Base-by-base conservation (phyloP, 345 rosid species). In the Pistacia integerrima region DNA sequence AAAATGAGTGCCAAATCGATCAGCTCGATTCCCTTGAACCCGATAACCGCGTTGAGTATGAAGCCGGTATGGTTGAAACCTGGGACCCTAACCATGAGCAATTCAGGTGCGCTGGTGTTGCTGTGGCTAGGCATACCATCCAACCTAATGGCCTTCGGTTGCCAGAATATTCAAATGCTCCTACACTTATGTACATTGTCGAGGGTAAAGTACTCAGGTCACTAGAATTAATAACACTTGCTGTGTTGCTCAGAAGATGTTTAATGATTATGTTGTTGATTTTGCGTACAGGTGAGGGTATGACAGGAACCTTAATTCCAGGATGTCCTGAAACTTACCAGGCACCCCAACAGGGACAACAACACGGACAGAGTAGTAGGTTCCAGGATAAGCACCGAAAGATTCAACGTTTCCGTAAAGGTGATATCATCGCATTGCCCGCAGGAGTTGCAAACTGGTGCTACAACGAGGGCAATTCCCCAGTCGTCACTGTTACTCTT, bases 251-350 rank as follows among this genome's bases (percentile, higher is more conserved):
- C 46, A 41, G 46, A 41, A 41, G 46, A 5, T 7, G 9, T 41
- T 41, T 41, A 11, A 30, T 61, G 1, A 46, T 5, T 4, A 30
- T 41, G 28, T n/a, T 0, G 12, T 12, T 64, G 16, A 5, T 4
- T 62, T 12, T 66, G n/a, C 38, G 60, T 56, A 60, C 76, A 85
- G 94, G 93, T 58, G 73, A 49, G 57, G 94, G 97, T 56, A 55
- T 87, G 7, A 60, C 74, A 60, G 89, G 91, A 0, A 67, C 68
- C 36, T 70, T 85, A 69, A 58, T 88, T 59, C 85, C 97, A 3
- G 94, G 93, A 25, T 93, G 93, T 49, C 88, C 94, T 44, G 97
- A 89, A 84, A 91, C 94, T 8, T 88, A 68, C 85, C 87, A 88
- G 72, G 88, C 88, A 17, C 79, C 89, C 14, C 89, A 80, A 80